These are phyloP conservation scores for Anthracocystis panici-leucophaei DNA, from an alignment of 1,284 basidiomycete species.

Conservation along the genomic window DNA sequence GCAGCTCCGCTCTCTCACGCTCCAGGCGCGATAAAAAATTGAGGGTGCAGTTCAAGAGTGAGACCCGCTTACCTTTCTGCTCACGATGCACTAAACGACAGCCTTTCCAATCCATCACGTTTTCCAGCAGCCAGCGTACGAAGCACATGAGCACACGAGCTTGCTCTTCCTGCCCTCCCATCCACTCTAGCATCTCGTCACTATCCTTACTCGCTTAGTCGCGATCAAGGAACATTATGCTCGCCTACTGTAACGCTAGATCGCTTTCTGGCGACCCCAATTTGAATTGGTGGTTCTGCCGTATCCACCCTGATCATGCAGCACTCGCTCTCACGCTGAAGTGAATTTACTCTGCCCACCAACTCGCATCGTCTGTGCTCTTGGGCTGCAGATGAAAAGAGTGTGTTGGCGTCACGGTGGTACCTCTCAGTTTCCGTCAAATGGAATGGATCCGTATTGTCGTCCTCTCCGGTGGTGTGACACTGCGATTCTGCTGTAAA, in stretches of 20 bases:
- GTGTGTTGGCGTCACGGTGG: slow-evolving; percentile 1
- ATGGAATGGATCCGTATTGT: slow-evolving; percentile 8
- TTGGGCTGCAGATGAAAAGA: slow-evolving; percentile 6
- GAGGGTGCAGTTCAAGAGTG: slow-evolving; percentile 9
- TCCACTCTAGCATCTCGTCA: neutral
- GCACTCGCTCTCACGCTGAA: no score
- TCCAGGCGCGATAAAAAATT: slow-evolving; percentile 2
- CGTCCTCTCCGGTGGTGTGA: neutral
- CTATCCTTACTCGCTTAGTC: slow-evolving; percentile 4
- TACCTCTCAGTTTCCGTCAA: neutral
- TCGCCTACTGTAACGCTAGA: slow-evolving; percentile 15
- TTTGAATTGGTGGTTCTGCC: slow-evolving; percentile 8
- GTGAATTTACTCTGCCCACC: neutral
- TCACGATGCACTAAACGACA: slow-evolving; percentile 2
- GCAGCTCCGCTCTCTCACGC: slow-evolving; percentile 20
- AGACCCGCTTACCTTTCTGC: neutral
- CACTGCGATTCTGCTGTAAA: neutral
- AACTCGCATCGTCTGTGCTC: neutral
- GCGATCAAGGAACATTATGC: slow-evolving; percentile 21
- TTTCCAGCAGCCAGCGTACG: neutral
- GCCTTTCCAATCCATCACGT: no score
- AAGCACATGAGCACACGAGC: slow-evolving; percentile 15
- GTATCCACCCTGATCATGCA: neutral
- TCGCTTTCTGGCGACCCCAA: neutral
- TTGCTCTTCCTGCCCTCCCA: neutral